Base-by-base conservation (phyloP, 2,329 filamentous ascomycete species). In the Aureobasidium uvarum region DNA sequence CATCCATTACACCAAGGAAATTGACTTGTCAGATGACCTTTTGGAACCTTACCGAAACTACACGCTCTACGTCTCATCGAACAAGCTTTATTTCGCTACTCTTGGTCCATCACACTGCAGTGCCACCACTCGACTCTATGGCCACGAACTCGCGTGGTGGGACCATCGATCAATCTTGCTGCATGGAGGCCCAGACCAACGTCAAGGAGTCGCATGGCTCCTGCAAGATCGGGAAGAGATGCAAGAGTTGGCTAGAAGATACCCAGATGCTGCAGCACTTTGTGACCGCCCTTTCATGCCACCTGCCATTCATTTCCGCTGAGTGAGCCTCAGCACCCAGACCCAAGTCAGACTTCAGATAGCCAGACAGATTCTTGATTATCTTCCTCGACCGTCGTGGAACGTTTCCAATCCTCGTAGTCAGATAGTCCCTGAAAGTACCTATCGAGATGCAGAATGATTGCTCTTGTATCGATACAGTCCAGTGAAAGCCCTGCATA, bases 151-250 rank as follows among this genome's bases (percentile, higher is more conserved):
- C 1, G 10, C 18, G 2, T 52, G 28, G 31, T 52, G 50, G 50
- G 50, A 52, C 11, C 50, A 52, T 33, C 50, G 50, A 10, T 18
- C 18, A 13, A 13, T 11, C 11, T 5, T 52, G 6, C n/a, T 52
- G 28, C 1, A 20, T 5, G 8, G 1, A 3, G 8, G 18, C 5
- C 5, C 18, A 5, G 1, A 0, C 2, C 20, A 2, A 10, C 50
- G 31, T 14, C 16, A 52, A 16, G 31, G 50, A 5, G 50, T 23
- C 3, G 5, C 13, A n/a, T 52, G 50, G 50, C 31, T 52, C 3
- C 10, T 36, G 0, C 50, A 52, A 5, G 18, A 38, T 10, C 14
- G 28, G 3, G 31, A 52, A 8, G 50, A 52, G 50, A 20, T 52
- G 18, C 18, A 38, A 0, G 50, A 52, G 16, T 1, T 52, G 50